These are phyloP conservation scores for Scheffersomyces spartinae DNA, from an alignment of 805 yeast genomes.

Conservation along the genomic window DNA sequence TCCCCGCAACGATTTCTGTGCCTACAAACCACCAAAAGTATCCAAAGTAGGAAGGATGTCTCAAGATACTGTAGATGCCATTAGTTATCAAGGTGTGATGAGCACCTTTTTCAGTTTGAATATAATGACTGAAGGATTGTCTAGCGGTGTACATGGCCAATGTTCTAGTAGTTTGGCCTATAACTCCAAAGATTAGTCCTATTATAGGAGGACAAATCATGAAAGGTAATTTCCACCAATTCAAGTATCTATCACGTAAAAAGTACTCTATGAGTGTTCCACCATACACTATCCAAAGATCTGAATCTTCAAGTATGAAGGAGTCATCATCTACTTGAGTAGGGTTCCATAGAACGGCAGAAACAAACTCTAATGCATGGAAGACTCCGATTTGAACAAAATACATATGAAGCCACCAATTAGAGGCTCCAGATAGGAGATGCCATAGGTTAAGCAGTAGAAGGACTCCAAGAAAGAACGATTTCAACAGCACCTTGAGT, in stretches of 20 bases:
- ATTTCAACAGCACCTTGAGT: slow-evolving; percentile 18
- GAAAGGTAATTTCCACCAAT: neutral
- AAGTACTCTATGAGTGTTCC: neutral
- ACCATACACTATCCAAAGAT: slow-evolving; percentile 13
- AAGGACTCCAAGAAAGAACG: slow-evolving; percentile 19
- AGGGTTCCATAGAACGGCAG: slow-evolving; percentile 22
- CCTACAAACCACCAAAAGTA: slow-evolving; percentile 93
- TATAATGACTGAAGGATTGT: slow-evolving; percentile 71
- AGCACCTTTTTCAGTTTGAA: slow-evolving; percentile 39
- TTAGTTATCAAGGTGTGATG: slow-evolving; percentile 60
- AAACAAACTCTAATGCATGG: slow-evolving; percentile 27
- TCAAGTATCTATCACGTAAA: no score
- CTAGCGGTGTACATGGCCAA: slow-evolving; percentile 84
- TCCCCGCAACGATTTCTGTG: neutral
- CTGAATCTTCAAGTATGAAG: slow-evolving; percentile 21
- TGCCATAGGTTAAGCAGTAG: slow-evolving; percentile 7
- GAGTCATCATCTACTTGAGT: slow-evolving; percentile 29
- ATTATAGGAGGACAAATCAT: slow-evolving; percentile 3
- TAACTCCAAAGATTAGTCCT: slow-evolving; percentile 38
- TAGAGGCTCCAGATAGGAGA: neutral
- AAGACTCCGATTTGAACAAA: slow-evolving; percentile 10
- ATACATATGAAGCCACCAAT: slow-evolving; percentile 1
- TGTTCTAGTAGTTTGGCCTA: slow-evolving; percentile 63
- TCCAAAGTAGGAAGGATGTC: slow-evolving; percentile 92
- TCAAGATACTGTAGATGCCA: slow-evolving; percentile 54